Evolutionary conservation across 106 monocot species (phyloP), one percentile per base, ranked within the genome.

Genomic region (Acorus gramineus): DNA sequence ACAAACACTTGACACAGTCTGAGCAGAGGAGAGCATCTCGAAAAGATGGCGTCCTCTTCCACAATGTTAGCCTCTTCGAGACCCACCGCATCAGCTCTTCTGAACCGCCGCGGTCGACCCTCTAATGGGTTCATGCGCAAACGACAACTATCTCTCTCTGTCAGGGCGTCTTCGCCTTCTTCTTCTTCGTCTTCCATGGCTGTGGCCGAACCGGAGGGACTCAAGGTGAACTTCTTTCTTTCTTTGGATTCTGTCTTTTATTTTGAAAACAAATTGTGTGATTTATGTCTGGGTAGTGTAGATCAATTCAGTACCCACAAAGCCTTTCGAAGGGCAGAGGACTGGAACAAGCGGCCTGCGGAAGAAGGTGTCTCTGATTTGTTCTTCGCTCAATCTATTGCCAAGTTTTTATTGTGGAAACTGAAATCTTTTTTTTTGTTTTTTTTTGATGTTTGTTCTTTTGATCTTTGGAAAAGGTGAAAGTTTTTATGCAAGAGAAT

Each of bases 311-410:
- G 73, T 89, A 3, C 85, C 98, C 9, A 92, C 98, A 6, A 98
- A 83, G 64, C 92, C 98, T 7, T 76, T 82, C 43, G 98, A 98
- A 67, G 98, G 98, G 63, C 98, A 98, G 81, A 98, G 92, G 79
- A 98, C 98, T 0, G 98, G 98, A 12, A 98, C 98, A 3, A 98
- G 98, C 55, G 98, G 98, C 1, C 74, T 98, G 28, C 70, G 98
- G 62, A 98, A 98, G 74, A 98, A 98, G 88, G 96, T 79, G 28
- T 1, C 28, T 28, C 28, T 28, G 28, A 28, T 28, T 28, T 28
- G 28, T 28, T 28, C 28, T 28, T 28, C 28, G 28, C 28, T 28
- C 28, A 28, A 28, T 28, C 28, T 28, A 28, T 28, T 28, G 28
- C 28, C 28, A 28, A 28, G 4, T 7, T 68, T 13, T n/a, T 70